phyloP scores from a whole-genome alignment of 345 rosid genomes.

The Lepidium didymum region DNA sequence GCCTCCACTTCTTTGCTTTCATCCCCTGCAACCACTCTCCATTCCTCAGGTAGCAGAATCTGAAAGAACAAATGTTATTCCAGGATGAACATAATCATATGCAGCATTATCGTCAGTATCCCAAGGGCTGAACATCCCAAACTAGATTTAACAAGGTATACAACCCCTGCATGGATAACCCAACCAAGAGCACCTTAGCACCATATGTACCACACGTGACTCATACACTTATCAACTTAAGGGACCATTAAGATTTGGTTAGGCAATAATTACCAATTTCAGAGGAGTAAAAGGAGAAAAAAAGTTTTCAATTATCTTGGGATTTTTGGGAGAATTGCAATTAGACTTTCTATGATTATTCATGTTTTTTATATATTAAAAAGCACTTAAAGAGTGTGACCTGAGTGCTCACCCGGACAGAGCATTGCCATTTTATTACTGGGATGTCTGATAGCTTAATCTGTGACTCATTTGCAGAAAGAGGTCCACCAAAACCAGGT shows the following conservation, averaged over 20 bases:
- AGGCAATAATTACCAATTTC: neutral
- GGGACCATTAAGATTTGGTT: neutral
- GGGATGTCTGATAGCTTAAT: constrained; percentile 62
- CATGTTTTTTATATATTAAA: too few relatives aligned
- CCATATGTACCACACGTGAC: neutral
- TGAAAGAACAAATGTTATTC: constrained; percentile 32
- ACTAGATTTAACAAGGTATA: neutral
- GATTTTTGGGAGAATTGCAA: neutral
- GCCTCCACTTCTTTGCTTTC: constrained; percentile 73
- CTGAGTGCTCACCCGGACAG: constrained; percentile 47
- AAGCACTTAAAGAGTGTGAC: neutral
- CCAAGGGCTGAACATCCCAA: neutral
- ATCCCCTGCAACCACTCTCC: constrained; percentile 93
- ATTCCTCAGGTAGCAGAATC: constrained; percentile 44
- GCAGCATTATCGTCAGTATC: neutral
- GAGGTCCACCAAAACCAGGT: constrained; percentile 85
- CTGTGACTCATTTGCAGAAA: constrained; percentile 38
- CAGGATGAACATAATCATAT: constrained; percentile 7
- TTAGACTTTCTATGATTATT: neutral
- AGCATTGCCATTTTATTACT: constrained; percentile 65
- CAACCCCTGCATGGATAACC: neutral
- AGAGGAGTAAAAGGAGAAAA: neutral
- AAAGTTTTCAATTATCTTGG: neutral
- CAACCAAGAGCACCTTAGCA: neutral
- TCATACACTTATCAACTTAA: neutral